These are phyloP conservation scores for Acidiella bohemica DNA, from an alignment of 495 filamentous ascomycete genomes.

Conservation along the genomic window DNA sequence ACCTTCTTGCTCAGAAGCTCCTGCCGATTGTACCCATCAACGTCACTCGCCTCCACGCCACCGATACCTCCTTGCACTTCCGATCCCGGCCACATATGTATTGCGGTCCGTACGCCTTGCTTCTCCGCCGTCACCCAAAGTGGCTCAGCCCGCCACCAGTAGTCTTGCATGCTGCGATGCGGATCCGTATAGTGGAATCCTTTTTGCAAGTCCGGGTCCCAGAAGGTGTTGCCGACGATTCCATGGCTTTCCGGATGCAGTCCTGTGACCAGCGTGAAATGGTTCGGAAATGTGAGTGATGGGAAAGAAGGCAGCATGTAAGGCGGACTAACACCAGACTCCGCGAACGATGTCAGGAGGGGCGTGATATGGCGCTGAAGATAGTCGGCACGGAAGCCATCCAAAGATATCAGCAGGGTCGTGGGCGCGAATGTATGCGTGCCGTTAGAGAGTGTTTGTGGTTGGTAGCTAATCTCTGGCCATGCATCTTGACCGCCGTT, in stretches of 20 bases:
- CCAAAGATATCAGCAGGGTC: conserved; percentile 84
- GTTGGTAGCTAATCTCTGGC: background rate
- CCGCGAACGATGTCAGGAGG: conserved; percentile 62
- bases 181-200: conserved; percentile 83
- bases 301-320: conserved; percentile 93
- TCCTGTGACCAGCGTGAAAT: conserved; percentile 87
- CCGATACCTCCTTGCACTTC: conserved; percentile 55
- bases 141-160: conserved; percentile 86
- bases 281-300: conserved; percentile 95
- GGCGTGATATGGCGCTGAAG: conserved; percentile 72
- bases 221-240: conserved; percentile 88
- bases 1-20: conserved; percentile 64
- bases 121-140: conserved; percentile 87
- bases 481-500: background rate
- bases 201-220: conserved; percentile 59
- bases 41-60: conserved; percentile 51
- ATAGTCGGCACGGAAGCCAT: conserved; percentile 96
- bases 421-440: conserved; percentile 78
- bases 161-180: conserved; percentile 52
- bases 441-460: conserved; percentile 49
- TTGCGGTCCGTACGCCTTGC: conserved; percentile 56
- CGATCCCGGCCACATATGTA: conserved; percentile 98
- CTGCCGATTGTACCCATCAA: conserved; percentile 72
- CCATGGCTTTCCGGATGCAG: conserved; percentile 88
- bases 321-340: conserved; percentile 69